A percentile compares a stretch with the other conserved stretches of the same genome.
phyloP scores from a whole-genome alignment of 1,284 basidiomycete species.

The Fomes fomentarius region DNA sequence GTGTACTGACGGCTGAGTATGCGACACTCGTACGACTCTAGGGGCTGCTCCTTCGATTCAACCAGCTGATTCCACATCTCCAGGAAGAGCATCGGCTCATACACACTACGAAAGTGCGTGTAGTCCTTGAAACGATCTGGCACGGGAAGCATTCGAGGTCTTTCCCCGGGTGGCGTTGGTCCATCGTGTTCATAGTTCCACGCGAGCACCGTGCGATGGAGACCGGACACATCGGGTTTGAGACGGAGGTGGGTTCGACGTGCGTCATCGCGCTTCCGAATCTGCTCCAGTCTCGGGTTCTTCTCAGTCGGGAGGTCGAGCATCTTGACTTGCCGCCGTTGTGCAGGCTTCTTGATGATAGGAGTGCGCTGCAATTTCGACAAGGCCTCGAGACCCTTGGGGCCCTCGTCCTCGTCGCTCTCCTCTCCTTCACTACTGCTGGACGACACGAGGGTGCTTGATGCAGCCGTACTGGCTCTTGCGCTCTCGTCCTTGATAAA shows the following conservation, averaged over 20 bases:
- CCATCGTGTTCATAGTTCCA: conserved; percentile 86
- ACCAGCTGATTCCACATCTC: conserved; percentile 93
- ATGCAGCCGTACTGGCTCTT: conserved; percentile 6
- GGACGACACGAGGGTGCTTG: conserved; percentile 35
- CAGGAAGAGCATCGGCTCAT: conserved; percentile 87
- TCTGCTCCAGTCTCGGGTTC: conserved; percentile 50
- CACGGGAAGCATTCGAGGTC: conserved; percentile 45
- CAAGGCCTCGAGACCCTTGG: conserved; percentile 67
- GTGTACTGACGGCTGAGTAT: conserved; percentile 66
- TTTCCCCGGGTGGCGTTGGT: conserved; percentile 54
- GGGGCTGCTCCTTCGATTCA: conserved; percentile 72
- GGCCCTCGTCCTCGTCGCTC: conserved; percentile 58
- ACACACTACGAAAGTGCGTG: conserved; percentile 73
- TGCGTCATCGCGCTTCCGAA: conserved; percentile 62
- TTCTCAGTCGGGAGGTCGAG: conserved; percentile 56
- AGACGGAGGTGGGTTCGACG: conserved; percentile 71
- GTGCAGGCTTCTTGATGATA: conserved; percentile 55
- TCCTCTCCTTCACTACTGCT: conserved; percentile 42
- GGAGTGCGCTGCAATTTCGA: conserved; percentile 67
- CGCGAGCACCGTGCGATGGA: conserved; percentile 82
- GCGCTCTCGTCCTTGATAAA: conserved; percentile 15
- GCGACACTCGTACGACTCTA: conserved; percentile 57
- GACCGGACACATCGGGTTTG: conserved; percentile 79
- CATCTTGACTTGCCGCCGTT: conserved; percentile 73
- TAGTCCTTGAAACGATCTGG: conserved; percentile 71